These are phyloP conservation scores for Solanum chmielewskii DNA, from an alignment of 257 asterid species.

Conservation along the genomic window DNA sequence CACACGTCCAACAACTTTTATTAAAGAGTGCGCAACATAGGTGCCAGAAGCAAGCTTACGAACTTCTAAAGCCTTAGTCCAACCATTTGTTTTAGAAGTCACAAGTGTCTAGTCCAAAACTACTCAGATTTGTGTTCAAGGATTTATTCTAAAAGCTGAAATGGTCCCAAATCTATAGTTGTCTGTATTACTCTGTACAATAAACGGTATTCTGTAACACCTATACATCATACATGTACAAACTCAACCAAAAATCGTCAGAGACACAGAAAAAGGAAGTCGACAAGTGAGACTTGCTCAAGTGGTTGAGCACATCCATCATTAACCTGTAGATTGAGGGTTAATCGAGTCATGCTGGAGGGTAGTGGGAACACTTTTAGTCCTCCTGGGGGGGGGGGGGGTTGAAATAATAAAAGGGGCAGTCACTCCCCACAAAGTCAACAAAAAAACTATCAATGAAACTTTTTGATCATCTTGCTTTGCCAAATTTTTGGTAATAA, in stretches of 20 bases:
- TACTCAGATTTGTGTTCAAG: neutral
- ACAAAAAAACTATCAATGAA: neutral
- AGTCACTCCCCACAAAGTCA: neutral
- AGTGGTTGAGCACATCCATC: neutral
- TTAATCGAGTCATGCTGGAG: neutral
- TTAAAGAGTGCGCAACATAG: neutral
- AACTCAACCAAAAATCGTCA: neutral
- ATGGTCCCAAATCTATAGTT: neutral
- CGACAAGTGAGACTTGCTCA: neutral
- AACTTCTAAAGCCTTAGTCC: neutral
- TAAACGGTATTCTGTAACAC: neutral
- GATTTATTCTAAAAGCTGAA: neutral
- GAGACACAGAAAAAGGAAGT: neutral
- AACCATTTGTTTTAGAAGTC: neutral
- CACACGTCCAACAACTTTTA: neutral
- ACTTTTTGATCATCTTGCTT: neutral
- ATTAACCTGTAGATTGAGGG: neutral
- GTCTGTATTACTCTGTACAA: neutral
- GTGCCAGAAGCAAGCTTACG: neutral
- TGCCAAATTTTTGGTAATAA: constrained; percentile 1
- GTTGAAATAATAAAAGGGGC: neutral
- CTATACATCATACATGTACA: neutral
- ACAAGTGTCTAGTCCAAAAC: neutral
- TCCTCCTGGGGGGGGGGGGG: neutral
- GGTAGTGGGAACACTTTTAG: neutral